Percentiles rank a stretch among this genome's conserved stretches.
phyloP scores from a whole-genome alignment of 345 rosid species.

The Gossypium raimondii region DNA sequence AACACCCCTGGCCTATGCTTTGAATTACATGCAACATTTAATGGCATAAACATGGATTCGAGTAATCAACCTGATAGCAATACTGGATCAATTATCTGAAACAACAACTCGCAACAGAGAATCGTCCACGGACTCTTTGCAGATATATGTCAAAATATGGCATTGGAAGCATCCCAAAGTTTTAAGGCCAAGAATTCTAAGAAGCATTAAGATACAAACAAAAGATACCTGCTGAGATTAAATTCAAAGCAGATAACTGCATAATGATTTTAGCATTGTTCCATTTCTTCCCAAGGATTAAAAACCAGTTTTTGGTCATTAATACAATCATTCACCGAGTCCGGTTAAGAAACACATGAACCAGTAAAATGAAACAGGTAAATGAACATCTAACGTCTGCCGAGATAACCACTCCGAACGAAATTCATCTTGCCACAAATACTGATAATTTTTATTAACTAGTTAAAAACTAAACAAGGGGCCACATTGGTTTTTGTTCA shows the following conservation, averaged over 20 bases:
- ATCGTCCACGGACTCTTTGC: background rate
- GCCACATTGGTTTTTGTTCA: too few species aligned
- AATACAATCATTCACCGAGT: background rate
- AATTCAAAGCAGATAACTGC: background rate
- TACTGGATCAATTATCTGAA: background rate
- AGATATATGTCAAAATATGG: background rate
- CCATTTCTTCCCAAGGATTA: background rate
- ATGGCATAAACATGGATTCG: background rate
- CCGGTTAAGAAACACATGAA: background rate
- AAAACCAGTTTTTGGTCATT: background rate
- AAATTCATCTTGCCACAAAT: background rate
- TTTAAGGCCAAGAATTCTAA: background rate
- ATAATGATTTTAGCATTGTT: background rate
- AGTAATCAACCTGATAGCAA: background rate
- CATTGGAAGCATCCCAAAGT: background rate
- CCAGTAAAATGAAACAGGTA: background rate
- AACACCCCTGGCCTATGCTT: background rate
- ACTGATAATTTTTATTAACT: too few species aligned
- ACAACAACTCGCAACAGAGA: background rate
- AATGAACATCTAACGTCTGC: background rate
- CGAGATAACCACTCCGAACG: background rate
- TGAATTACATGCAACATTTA: background rate
- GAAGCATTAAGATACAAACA: background rate
- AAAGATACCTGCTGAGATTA: background rate
- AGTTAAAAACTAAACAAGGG: too few species aligned